Conservation (phyloP, 768 basidiomycete genomes). For the Tubosaeta brunneosetosa region DNA sequence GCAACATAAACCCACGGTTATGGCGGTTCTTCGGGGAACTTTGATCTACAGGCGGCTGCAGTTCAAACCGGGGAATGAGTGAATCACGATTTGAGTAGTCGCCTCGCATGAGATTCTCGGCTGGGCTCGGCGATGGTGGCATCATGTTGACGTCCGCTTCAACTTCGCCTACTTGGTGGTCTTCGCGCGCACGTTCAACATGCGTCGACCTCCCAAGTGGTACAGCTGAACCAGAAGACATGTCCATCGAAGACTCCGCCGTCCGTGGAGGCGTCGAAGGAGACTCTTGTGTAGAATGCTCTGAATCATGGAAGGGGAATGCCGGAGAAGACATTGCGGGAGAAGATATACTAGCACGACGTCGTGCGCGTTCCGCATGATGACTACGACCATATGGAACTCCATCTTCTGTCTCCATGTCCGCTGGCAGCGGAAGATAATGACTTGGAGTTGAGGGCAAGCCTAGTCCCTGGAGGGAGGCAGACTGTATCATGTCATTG, state of each 20-base stretch:
- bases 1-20: conserved; percentile 11
- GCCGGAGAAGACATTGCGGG: conserved; percentile 33
- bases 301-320: conserved; percentile 31
- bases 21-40: conserved; percentile 20
- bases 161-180: conserved; percentile 25
- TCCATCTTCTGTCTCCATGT: conserved; percentile 58
- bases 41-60: conserved; percentile 14
- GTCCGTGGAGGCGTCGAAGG: conserved; percentile 23
- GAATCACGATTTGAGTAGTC: conserved; percentile 24
- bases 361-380: conserved; percentile 48
- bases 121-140: conserved; percentile 48
- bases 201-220: conserved; percentile 38
- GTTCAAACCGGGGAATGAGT: conserved; percentile 34
- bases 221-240: conserved; percentile 10
- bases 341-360: conserved; percentile 29
- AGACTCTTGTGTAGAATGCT: conserved; percentile 9
- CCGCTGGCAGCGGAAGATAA: conserved; percentile 42
- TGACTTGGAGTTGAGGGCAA: conserved; percentile 34
- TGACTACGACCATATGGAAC: conserved; percentile 61
- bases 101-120: conserved; percentile 22
- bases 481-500: conserved; percentile 56
- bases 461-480: conserved; percentile 21
- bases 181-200: conserved; percentile 32
- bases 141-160: conserved; percentile 41
- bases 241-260: conserved; percentile 22